Base-by-base conservation (phyloP, 768 basidiomycete genomes). In the Wakefieldia striispora region DNA sequence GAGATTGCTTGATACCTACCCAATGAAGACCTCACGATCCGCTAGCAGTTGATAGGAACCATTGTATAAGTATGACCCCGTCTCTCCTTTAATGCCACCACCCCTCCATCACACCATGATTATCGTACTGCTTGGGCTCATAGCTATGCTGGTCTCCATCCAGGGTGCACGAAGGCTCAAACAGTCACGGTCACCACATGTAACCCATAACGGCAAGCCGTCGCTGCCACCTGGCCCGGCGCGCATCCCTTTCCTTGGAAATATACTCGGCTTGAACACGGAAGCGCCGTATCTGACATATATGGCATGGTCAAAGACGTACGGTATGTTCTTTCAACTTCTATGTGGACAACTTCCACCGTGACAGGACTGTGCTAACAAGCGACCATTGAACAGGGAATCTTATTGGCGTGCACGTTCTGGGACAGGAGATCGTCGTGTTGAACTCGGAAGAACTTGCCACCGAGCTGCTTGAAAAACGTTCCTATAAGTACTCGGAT, bases 401-500 rank as follows among this genome's bases (percentile, higher is more conserved):
- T 7, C 45, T 59, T n/a, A 33, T 58, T 10, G 27, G 51, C 23
- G 23, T 17, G 0, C 41, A 36, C 19, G 55, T 79, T 23, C 63
- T 82, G 44, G 69, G 72, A 29, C 72, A 76, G 49, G 69, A 76
- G 3, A 70, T 82, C 59, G 56, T 83, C 44, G 66, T 82, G 40
- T 58, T 84, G 41, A 81, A 76, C 64, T 73, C 71, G 57, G 60
- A 74, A 48, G 65, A 76, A 52, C 72, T 69, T 12, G 73, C 72
- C 27, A 67, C 68, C 17, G 78, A 79, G 42, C 63, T 83, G 24
- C 62, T 83, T 27, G 81, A 82, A 35, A 77, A 72, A 56, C 72
- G 77, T 27, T 75, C 79, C 40, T 57, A 73, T 9, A 76, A 77
- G 21, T 82, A 82, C 57, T 82, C 79, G 40, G 53, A 55, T 41